Conservation (phyloP, 2,329 filamentous ascomycete species). For the Exophiala alcalophila region DNA sequence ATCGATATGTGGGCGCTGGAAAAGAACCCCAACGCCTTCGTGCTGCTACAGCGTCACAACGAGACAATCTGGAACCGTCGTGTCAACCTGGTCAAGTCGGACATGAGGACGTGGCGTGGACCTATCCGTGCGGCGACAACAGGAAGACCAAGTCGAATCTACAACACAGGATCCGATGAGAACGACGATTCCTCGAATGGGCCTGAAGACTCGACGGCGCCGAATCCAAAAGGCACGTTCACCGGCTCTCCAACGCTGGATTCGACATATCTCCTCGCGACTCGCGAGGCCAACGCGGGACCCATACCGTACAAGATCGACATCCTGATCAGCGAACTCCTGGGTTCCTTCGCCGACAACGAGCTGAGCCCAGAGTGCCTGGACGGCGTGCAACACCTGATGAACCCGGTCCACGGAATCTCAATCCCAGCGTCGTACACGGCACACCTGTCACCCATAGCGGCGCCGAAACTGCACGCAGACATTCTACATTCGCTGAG, state of each 20-base stretch:
- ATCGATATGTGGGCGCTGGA: constrained; percentile 88
- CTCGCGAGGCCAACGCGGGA: constrained; percentile 14
- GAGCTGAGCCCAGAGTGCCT: constrained; percentile 95
- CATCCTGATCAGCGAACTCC: constrained; percentile 87
- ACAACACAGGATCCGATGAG: constrained; percentile 25
- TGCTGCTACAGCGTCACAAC: constrained; percentile 86
- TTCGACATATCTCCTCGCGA: constrained; percentile 19
- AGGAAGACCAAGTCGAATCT: constrained; percentile 25
- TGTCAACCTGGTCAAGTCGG: constrained; percentile 88
- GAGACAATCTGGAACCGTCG: constrained; percentile 72
- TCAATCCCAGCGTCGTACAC: constrained; percentile 93
- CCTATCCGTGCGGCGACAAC: constrained; percentile 44
- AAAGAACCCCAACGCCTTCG: constrained; percentile 97
- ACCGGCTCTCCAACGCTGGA: constrained; percentile 53
- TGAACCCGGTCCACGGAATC: constrained; percentile 77
- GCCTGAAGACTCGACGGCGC: constrained; percentile 37
- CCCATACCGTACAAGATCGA: constrained; percentile 57
- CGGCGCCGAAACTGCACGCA: constrained; percentile 78
- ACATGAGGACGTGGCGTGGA: constrained; percentile 96
- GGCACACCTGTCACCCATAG: constrained; percentile 87
- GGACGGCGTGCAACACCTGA: constrained; percentile 88
- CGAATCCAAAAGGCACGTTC: constrained; percentile 24
- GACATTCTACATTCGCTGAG: constrained; percentile 67
- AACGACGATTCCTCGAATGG: constrained; percentile 36
- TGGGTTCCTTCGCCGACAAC: constrained; percentile 95